Conservation (phyloP, 306 rosid species). For the Arachis stenosperma region DNA sequence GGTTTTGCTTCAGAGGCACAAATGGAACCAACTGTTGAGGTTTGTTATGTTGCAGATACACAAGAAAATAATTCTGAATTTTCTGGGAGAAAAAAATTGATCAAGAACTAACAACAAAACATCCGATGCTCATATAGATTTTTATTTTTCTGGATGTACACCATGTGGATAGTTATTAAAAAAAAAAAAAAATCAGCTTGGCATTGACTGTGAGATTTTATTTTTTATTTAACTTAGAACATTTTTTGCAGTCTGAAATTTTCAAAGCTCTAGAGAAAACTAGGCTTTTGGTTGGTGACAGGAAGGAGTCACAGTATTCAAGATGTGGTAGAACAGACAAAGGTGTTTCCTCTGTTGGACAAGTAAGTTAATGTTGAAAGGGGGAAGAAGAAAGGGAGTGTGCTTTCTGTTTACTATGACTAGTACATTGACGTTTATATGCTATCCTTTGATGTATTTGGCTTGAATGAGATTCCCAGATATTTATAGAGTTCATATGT, state of each 20-base stretch:
- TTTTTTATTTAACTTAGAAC: conserved; percentile 31
- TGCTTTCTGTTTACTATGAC: conserved; percentile 17
- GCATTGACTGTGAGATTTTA: conserved; percentile 10
- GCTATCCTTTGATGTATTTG: neutral
- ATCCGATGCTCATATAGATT: conserved; percentile 23
- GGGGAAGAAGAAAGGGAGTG: neutral
- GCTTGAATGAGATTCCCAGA: neutral
- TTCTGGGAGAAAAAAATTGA: conserved; percentile 30
- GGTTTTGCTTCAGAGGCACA: conserved; percentile 97
- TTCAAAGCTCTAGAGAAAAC: conserved; percentile 78
- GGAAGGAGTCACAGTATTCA: conserved; percentile 84
- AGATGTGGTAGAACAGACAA: conserved; percentile 97
- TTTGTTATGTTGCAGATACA: conserved; percentile 35
- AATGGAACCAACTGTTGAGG: conserved; percentile 92
- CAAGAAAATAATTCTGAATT: conserved; percentile 31
- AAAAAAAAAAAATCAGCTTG: conserved; percentile 11
- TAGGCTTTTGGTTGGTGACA: conserved; percentile 77
- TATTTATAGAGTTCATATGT: neutral
- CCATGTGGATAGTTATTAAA: conserved; percentile 11
- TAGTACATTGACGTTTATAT: conserved; percentile 10
- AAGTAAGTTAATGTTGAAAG: conserved; percentile 61
- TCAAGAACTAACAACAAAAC: conserved; percentile 32
- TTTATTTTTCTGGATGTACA: conserved; percentile 28
- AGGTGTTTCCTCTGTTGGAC: conserved; percentile 97
- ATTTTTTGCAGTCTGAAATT: conserved; percentile 75